Evolutionary conservation across 441 rosid species (phyloP).

Genomic region (Pelargonium fulgidum): DNA sequence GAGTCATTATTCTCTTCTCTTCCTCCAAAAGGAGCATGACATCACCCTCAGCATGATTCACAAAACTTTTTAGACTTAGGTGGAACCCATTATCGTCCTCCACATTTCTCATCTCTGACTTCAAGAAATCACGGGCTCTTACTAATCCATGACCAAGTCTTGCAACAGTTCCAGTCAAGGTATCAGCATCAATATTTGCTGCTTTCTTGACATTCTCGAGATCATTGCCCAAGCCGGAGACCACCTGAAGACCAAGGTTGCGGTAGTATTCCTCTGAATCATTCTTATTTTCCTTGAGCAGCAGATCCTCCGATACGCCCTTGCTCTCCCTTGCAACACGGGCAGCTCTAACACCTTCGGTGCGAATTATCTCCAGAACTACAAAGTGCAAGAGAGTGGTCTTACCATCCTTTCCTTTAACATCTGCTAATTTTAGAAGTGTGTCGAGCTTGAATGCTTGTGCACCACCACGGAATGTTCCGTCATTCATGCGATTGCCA

Average conservation of each 20-base stretch:
- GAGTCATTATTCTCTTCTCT: slow-evolving; percentile 72
- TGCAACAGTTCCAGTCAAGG: slow-evolving; percentile 57
- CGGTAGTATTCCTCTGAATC: slow-evolving; percentile 62
- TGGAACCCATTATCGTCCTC: slow-evolving; percentile 68
- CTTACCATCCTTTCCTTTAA: slow-evolving; percentile 90
- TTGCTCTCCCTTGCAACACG: slow-evolving; percentile 56
- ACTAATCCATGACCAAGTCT: slow-evolving; percentile 53
- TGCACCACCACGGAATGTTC: slow-evolving; percentile 96
- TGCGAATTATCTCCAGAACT: slow-evolving; percentile 83
- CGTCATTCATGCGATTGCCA: slow-evolving; percentile 96
- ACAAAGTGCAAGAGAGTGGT: slow-evolving; percentile 96
- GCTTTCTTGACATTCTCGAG: slow-evolving; percentile 84
- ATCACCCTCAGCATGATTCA: slow-evolving; percentile 61
- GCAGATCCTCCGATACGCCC: slow-evolving; percentile 50
- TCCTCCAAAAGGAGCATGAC: slow-evolving; percentile 49
- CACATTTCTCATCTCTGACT: slow-evolving; percentile 55
- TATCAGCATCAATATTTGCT: slow-evolving; percentile 72
- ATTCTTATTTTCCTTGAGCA: slow-evolving; percentile 41
- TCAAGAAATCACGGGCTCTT: slow-evolving; percentile 56
- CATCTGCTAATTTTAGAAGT: slow-evolving; percentile 84
- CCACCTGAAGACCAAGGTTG: slow-evolving; percentile 74
- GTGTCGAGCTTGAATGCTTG: slow-evolving; percentile 98
- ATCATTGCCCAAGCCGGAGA: slow-evolving; percentile 64
- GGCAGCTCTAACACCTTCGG: slow-evolving; percentile 82
- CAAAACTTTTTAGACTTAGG: slow-evolving; percentile 57